These are phyloP conservation scores for Ustilago tritici DNA, from an alignment of 1,284 basidiomycete species.

Conservation along the genomic window DNA sequence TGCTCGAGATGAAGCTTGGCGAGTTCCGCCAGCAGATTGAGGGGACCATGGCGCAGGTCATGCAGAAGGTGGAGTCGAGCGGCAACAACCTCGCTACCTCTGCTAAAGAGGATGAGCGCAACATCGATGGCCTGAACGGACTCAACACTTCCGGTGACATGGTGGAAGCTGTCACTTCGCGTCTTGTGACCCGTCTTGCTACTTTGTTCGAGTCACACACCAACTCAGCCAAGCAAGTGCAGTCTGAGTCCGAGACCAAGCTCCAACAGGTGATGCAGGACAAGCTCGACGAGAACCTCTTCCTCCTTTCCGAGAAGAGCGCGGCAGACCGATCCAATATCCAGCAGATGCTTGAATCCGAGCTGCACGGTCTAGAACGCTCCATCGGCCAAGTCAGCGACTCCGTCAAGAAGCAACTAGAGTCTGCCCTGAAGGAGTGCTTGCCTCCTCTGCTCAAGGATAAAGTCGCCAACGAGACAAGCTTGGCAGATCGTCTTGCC, in stretches of 20 bases:
- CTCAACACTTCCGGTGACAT: constrained; percentile 6
- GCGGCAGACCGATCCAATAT: constrained; percentile 38
- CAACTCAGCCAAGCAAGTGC: constrained; percentile 5
- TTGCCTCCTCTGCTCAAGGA: constrained; percentile 48
- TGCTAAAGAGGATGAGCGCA: not conserved
- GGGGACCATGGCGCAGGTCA: constrained; percentile 28
- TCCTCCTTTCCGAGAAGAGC: constrained; percentile 36
- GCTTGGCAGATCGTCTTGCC: constrained; percentile 24
- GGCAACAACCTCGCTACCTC: not conserved
- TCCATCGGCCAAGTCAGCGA: constrained; percentile 26
- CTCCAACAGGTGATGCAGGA: constrained; percentile 27
- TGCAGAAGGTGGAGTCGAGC: constrained; percentile 29
- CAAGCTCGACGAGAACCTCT: constrained; percentile 50
- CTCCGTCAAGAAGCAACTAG: constrained; percentile 25
- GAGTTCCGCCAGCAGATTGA: constrained; percentile 50
- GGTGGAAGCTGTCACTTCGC: constrained; percentile 20
- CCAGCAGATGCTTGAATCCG: constrained; percentile 36
- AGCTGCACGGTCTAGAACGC: constrained; percentile 25
- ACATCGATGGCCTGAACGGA: not conserved
- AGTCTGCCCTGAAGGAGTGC: constrained; percentile 38
- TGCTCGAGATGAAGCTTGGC: constrained; percentile 51
- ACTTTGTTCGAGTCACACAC: constrained; percentile 19
- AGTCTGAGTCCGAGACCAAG: constrained; percentile 9
- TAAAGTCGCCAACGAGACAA: constrained; percentile 13
- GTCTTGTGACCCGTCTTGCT: constrained; percentile 11